Percentiles rank a stretch among this genome's conserved stretches.
These are phyloP conservation scores for Fusarium proliferatum DNA, from an alignment of 2,329 filamentous ascomycete species.

Conservation along the genomic window DNA sequence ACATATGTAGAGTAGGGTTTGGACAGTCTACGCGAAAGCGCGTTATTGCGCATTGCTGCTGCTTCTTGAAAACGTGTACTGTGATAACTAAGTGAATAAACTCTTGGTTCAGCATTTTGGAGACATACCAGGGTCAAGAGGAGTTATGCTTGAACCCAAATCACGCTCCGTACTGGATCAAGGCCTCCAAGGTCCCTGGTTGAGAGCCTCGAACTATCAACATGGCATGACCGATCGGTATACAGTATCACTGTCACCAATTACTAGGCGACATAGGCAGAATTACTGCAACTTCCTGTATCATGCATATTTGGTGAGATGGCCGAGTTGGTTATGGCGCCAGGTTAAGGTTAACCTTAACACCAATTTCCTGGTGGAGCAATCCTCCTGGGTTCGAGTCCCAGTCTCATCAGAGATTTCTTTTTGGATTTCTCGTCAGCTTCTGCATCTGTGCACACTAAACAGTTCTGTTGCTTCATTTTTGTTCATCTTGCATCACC, in stretches of 20 bases:
- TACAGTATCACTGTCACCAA: not conserved
- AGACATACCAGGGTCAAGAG: not conserved
- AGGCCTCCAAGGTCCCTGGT: not conserved
- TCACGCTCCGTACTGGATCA: not conserved
- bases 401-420: constrained; percentile 46
- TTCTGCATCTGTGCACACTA: not conserved
- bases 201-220: not conserved
- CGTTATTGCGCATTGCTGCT: not conserved
- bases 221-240: not conserved
- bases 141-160: not conserved
- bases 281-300: fast-evolving
- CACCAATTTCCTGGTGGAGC: constrained; percentile 48
- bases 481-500: not conserved
- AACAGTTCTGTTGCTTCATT: not conserved
- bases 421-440: not conserved
- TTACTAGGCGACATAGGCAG: fast-evolving
- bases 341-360: constrained; percentile 51
- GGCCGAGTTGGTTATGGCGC: constrained; percentile 53
- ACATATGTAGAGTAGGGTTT: too few species aligned
- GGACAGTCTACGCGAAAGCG: not conserved
- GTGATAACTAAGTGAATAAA: not conserved
- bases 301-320: constrained; percentile 44
- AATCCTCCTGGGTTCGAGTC: constrained; percentile 53
- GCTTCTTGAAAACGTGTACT: not conserved
- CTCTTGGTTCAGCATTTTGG: too few species aligned